Percentiles rank a stretch among this genome's conserved stretches.
These are phyloP conservation scores for Calonectria hawksworthii DNA, from an alignment of 2,329 filamentous ascomycete genomes.

Conservation along the genomic window DNA sequence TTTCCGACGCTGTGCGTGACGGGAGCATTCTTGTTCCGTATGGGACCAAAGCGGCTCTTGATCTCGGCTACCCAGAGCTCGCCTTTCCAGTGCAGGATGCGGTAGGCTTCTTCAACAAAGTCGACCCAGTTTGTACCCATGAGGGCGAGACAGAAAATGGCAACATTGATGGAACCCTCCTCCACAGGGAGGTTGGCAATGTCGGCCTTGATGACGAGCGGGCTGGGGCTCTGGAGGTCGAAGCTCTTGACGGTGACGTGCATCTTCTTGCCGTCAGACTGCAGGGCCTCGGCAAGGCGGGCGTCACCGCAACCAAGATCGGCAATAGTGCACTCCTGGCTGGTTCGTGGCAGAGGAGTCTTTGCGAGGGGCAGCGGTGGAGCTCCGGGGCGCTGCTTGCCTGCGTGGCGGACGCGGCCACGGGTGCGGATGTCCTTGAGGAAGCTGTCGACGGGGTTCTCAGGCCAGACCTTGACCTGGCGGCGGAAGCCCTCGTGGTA, in stretches of 20 bases:
- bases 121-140: slow-evolving; percentile 99
- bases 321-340: slow-evolving; percentile 82
- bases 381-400: slow-evolving; percentile 47
- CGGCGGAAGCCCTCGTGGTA: slow-evolving; percentile 97
- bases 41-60: slow-evolving; percentile 83
- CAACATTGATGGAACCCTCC: slow-evolving; percentile 84
- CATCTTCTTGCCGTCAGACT: slow-evolving; percentile 73
- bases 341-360: slow-evolving; percentile 77
- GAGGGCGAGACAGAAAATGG: slow-evolving; percentile 94
- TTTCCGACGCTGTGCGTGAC: slow-evolving; percentile 81
- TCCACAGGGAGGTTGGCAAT: slow-evolving; percentile 85
- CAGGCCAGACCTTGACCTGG: slow-evolving; percentile 95
- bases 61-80: slow-evolving; percentile 99
- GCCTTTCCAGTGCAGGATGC: slow-evolving; percentile 91
- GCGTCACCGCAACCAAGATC: slow-evolving; percentile 97
- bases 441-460: slow-evolving; percentile 94
- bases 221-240: slow-evolving; percentile 84
- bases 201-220: slow-evolving; percentile 88
- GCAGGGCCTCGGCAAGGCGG: slow-evolving; percentile 79
- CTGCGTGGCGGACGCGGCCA: slow-evolving; percentile 64
- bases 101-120: slow-evolving; percentile 96
- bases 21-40: slow-evolving; percentile 53
- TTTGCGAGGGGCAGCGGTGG: slow-evolving; percentile 44
- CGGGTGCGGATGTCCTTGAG: slow-evolving; percentile 78
- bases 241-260: slow-evolving; percentile 85